These are phyloP conservation scores for Abrus pulchellus DNA, from an alignment of 306 rosid species.

Conservation along the genomic window DNA sequence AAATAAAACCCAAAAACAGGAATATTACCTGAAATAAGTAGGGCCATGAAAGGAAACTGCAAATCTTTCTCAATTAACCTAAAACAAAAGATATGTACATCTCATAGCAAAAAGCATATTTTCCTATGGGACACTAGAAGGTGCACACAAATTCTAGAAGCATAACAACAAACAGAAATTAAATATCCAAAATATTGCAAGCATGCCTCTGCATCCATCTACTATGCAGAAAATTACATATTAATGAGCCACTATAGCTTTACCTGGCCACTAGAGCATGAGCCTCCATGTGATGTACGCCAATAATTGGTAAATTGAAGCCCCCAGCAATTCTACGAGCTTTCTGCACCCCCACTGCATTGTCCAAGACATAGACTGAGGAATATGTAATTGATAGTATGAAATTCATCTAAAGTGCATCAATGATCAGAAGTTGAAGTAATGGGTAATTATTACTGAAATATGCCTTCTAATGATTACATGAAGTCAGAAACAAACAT, in stretches of 20 bases:
- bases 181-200: slow-evolving; percentile 35
- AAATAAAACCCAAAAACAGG: not conserved
- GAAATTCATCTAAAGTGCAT: slow-evolving; percentile 30
- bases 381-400: slow-evolving; percentile 38
- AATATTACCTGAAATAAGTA: slow-evolving; percentile 87
- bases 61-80: slow-evolving; percentile 80
- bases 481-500: slow-evolving; percentile 31
- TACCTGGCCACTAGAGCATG: slow-evolving; percentile 99
- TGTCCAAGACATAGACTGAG: slow-evolving; percentile 38
- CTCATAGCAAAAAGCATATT: slow-evolving; percentile 42
- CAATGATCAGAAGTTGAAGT: slow-evolving; percentile 22
- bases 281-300: slow-evolving; percentile 99
- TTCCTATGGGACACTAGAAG: slow-evolving; percentile 1
- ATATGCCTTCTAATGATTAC: slow-evolving; percentile 29
- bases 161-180: slow-evolving; percentile 31
- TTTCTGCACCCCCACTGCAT: slow-evolving; percentile 93
- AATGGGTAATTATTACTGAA: not conserved
- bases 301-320: slow-evolving; percentile 77
- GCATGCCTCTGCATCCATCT: slow-evolving; percentile 32
- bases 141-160: slow-evolving; percentile 24
- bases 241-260: slow-evolving; percentile 17
- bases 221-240: slow-evolving; percentile 7
- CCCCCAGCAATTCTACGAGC: slow-evolving; percentile 78
- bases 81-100: slow-evolving; percentile 43
- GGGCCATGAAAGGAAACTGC: slow-evolving; percentile 91